These are phyloP conservation scores for Saccharum hybrid DNA, from an alignment of 202 grass and related monocot species.

Conservation along the genomic window DNA sequence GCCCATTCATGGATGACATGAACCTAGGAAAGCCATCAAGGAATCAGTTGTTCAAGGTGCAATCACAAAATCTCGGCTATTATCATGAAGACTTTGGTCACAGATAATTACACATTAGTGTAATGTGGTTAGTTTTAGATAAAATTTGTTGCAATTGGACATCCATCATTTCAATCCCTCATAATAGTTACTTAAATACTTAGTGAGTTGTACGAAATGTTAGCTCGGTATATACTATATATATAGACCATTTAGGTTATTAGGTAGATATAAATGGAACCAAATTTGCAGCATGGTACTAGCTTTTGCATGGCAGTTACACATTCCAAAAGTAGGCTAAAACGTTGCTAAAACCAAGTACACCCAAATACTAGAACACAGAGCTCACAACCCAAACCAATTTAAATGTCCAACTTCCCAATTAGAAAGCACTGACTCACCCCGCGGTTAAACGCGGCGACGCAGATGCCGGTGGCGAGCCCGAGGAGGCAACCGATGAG, in stretches of 20 bases:
- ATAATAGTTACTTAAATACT: neutral
- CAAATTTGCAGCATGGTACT: neutral
- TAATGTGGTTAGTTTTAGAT: neutral
- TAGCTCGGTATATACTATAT: neutral
- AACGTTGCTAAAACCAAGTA: slow-evolving; percentile 22
- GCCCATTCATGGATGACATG: slow-evolving; percentile 97
- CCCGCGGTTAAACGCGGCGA: slow-evolving; percentile 90
- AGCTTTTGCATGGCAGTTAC: neutral
- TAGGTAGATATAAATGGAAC: slow-evolving; percentile 8
- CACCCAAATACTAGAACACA: slow-evolving; percentile 7
- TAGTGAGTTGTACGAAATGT: neutral
- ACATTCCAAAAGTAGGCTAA: slow-evolving; percentile 25
- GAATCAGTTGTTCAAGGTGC: slow-evolving; percentile 46
- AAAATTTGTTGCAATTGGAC: slow-evolving; percentile 1
- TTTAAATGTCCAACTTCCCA: neutral
- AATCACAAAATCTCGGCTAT: slow-evolving; percentile 8
- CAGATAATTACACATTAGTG: neutral
- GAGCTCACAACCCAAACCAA: neutral
- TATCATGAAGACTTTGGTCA: no score
- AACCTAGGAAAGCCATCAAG: slow-evolving; percentile 64
- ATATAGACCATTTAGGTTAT: neutral
- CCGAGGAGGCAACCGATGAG: slow-evolving; percentile 93
- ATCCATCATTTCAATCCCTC: no score
- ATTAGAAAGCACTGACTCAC: slow-evolving; percentile 48
- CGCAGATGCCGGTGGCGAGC: slow-evolving; percentile 89